Percentiles rank a stretch among this genome's conserved stretches.
Conservation (phyloP, 2,329 filamentous ascomycete genomes). For the Sporothrix humicola region DNA sequence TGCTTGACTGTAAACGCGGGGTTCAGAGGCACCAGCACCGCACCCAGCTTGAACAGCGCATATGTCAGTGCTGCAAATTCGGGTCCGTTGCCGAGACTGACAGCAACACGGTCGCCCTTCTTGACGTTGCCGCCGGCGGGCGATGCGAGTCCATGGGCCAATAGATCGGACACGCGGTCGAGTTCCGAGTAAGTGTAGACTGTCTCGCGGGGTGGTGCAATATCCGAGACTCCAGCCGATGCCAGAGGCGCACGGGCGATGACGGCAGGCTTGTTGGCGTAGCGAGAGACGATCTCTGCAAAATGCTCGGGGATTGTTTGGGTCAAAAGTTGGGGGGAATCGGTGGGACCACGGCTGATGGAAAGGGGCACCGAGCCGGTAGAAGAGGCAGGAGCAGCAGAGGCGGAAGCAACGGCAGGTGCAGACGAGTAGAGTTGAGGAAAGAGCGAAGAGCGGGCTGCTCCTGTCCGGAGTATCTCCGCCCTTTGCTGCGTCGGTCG, state of each 20-base stretch:
- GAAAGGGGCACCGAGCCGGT: background rate
- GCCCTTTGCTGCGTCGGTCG: background rate
- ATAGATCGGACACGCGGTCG: slow-evolving; percentile 74
- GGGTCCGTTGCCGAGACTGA: slow-evolving; percentile 82
- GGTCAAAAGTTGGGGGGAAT: slow-evolving; percentile 67
- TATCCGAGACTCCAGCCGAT: slow-evolving; percentile 27
- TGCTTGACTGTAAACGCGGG: slow-evolving; percentile 84
- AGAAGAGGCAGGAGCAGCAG: background rate
- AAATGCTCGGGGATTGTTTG: slow-evolving; percentile 78
- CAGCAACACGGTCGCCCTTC: slow-evolving; percentile 83
- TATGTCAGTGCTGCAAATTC: slow-evolving; percentile 88
- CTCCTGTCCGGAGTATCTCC: background rate
- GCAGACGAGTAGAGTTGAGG: slow-evolving; percentile 17
- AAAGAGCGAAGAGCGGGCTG: background rate
- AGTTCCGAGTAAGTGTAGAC: slow-evolving; percentile 76
- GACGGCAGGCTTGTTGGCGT: slow-evolving; percentile 69
- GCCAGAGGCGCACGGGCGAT: slow-evolving; percentile 55
- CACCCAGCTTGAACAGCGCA: slow-evolving; percentile 92
- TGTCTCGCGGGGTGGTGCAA: slow-evolving; percentile 54
- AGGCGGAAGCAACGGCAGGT: background rate
- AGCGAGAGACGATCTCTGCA: slow-evolving; percentile 63
- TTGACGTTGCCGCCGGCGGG: slow-evolving; percentile 63
- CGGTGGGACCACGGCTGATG: slow-evolving; percentile 28
- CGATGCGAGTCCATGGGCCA: slow-evolving; percentile 72
- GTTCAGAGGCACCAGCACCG: slow-evolving; percentile 90